Percentiles rank a stretch among this genome's conserved stretches.
phyloP scores from a whole-genome alignment of 495 filamentous ascomycete genomes.

The Parathielavia appendiculata region DNA sequence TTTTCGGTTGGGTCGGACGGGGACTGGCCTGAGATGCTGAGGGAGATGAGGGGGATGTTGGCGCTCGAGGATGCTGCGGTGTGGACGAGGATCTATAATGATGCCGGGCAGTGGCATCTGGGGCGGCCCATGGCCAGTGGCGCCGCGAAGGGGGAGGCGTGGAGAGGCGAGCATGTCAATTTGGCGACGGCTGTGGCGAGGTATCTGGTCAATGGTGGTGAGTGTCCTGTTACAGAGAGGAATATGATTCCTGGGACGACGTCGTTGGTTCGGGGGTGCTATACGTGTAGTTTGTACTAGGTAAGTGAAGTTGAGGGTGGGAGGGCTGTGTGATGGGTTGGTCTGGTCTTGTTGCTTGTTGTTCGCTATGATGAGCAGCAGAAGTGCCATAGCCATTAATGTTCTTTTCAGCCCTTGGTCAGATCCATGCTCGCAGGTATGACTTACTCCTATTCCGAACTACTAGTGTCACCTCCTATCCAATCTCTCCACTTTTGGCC shows the following conservation, averaged over 20 bases:
- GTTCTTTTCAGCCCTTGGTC: too few relatives aligned
- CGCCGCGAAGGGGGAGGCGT: not conserved
- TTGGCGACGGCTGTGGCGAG: not conserved
- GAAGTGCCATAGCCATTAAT: too few relatives aligned
- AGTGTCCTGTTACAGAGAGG: not conserved
- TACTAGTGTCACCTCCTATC: too few relatives aligned
- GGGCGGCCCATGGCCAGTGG: not conserved
- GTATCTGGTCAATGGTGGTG: not conserved
- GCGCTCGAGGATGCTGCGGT: not conserved
- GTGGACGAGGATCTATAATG: not conserved
- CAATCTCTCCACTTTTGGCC: too few relatives aligned
- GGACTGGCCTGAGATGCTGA: not conserved
- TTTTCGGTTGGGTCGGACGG: not conserved
- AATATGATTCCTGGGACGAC: not conserved
- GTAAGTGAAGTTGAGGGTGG: too few relatives aligned
- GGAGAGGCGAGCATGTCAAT: not conserved
- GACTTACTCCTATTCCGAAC: too few relatives aligned
- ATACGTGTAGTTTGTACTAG: too few relatives aligned
- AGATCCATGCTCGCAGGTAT: too few relatives aligned
- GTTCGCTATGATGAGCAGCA: too few relatives aligned
- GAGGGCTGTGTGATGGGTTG: too few relatives aligned
- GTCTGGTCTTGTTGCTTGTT: too few relatives aligned
- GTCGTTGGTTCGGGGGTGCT: too few relatives aligned
- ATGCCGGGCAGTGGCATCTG: not conserved
- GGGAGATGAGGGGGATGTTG: not conserved